Evolutionary conservation across 139 green algal species (phyloP).

Genomic region (Coelastrella sp.): DNA sequence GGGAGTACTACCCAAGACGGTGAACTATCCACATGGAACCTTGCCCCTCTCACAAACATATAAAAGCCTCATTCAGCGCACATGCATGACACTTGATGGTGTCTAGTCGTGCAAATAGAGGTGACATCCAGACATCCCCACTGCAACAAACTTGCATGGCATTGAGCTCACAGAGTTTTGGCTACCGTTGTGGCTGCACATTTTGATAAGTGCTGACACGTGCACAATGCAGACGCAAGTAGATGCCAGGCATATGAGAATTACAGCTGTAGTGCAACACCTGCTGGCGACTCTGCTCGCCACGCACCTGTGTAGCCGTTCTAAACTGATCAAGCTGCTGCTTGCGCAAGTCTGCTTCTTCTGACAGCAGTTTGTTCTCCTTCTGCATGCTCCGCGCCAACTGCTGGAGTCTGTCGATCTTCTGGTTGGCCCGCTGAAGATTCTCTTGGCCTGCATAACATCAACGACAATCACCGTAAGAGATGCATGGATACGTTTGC

Average conservation of each 20-base stretch:
- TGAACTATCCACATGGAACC: neutral
- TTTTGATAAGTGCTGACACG: too few species aligned
- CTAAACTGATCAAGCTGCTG: neutral
- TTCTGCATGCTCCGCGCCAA: neutral
- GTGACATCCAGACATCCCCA: too few species aligned
- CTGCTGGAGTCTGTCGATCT: constrained; percentile 10
- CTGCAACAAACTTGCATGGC: too few species aligned
- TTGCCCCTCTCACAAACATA: too few species aligned
- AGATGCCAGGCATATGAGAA: neutral
- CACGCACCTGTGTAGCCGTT: neutral
- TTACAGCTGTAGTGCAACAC: too few species aligned
- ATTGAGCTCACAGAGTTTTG: too few species aligned
- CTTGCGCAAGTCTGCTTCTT: neutral
- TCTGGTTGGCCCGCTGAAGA: neutral
- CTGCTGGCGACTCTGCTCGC: too few species aligned
- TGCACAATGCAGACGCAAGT: neutral
- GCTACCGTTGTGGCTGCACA: too few species aligned
- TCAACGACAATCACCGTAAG: neutral
- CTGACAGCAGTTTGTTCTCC: constrained; percentile 19
- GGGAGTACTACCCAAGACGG: too few species aligned
- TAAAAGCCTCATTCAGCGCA: too few species aligned
- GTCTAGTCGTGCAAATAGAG: too few species aligned
- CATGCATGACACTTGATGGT: too few species aligned
- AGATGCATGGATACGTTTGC: neutral
- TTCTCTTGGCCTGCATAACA: neutral